These are phyloP conservation scores for Candida multigemmis DNA, from an alignment of 805 yeast genomes.

Conservation along the genomic window DNA sequence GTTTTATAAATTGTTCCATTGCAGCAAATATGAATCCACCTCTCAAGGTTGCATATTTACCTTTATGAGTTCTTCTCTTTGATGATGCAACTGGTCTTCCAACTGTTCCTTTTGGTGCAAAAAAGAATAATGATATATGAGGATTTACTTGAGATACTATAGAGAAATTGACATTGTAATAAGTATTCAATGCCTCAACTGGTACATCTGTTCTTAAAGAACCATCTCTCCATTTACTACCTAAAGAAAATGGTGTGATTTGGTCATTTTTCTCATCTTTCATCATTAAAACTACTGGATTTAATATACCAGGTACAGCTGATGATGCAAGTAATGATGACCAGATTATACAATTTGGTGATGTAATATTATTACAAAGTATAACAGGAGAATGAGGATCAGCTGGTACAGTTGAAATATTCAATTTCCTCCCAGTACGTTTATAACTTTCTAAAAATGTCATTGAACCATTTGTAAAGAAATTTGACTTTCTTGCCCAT, in stretches of 20 bases:
- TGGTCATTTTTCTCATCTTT: constrained; percentile 29
- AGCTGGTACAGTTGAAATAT: constrained; percentile 72
- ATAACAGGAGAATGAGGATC: constrained; percentile 79
- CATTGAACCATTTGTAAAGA: constrained; percentile 66
- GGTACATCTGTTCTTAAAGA: constrained; percentile 75
- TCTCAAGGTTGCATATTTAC: constrained; percentile 37
- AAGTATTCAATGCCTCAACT: constrained; percentile 60
- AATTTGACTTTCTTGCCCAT: constrained; percentile 62
- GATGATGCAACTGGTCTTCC: constrained; percentile 64
- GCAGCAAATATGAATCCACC: constrained; percentile 77
- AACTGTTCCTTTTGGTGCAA: constrained; percentile 71
- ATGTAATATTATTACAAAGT: constrained; percentile 64
- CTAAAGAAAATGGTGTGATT: constrained; percentile 61
- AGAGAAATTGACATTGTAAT: constrained; percentile 68
- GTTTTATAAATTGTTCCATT: constrained; percentile 56
- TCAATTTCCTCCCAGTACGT: constrained; percentile 60
- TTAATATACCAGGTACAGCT: constrained; percentile 76
- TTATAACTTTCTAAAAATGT: constrained; percentile 66
- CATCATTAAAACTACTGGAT: constrained; percentile 76
- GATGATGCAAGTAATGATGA: constrained; percentile 66
- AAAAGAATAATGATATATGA: constrained; percentile 66
- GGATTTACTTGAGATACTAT: constrained; percentile 81
- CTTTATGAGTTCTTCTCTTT: constrained; percentile 29
- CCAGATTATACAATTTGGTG: constrained; percentile 81
- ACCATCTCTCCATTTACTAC: constrained; percentile 74